phyloP scores from a whole-genome alignment of 192 early-diverging fungal genomes.

The Phycomyces blakesleeanus region DNA sequence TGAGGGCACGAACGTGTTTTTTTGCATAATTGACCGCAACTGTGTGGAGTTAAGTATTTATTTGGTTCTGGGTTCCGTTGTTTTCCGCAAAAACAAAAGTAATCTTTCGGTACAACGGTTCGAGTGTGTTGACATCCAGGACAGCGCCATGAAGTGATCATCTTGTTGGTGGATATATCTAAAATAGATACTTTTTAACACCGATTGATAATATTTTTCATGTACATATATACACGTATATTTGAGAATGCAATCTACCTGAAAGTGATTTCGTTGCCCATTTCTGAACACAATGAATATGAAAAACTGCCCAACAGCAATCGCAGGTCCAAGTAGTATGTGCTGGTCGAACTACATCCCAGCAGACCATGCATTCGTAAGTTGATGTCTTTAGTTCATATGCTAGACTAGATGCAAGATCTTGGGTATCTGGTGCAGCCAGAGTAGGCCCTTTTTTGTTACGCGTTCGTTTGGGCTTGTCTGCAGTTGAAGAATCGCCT shows the following conservation, averaged over 20 bases:
- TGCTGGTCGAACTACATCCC: conserved; percentile 69
- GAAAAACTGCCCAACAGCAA: conserved; percentile 87
- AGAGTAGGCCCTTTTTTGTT: conserved; percentile 10
- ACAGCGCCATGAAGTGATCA: conserved; percentile 69
- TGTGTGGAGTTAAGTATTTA: conserved; percentile 73
- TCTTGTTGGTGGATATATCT: conserved; percentile 33
- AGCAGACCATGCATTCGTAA: conserved; percentile 98
- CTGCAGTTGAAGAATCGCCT: background rate
- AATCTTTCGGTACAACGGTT: conserved; percentile 64
- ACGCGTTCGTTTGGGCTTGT: conserved; percentile 1
- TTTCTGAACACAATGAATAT: conserved; percentile 77
- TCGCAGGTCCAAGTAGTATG: conserved; percentile 84
- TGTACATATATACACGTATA: background rate
- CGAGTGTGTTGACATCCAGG: conserved; percentile 84
- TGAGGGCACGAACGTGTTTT: conserved; percentile 67
- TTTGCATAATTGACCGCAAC: conserved; percentile 80
- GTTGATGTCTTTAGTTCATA: conserved; percentile 60
- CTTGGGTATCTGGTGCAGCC: conserved; percentile 34
- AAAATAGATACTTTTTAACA: background rate
- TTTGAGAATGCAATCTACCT: conserved; percentile 37
- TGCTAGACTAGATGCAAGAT: conserved; percentile 62
- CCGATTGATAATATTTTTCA: background rate
- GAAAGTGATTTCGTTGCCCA: conserved; percentile 70
- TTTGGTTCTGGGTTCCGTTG: conserved; percentile 61
- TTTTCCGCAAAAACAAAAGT: conserved; percentile 89